Evolutionary conservation across 148 eudicot species (phyloP).

Genomic region (Chenopodium album): DNA sequence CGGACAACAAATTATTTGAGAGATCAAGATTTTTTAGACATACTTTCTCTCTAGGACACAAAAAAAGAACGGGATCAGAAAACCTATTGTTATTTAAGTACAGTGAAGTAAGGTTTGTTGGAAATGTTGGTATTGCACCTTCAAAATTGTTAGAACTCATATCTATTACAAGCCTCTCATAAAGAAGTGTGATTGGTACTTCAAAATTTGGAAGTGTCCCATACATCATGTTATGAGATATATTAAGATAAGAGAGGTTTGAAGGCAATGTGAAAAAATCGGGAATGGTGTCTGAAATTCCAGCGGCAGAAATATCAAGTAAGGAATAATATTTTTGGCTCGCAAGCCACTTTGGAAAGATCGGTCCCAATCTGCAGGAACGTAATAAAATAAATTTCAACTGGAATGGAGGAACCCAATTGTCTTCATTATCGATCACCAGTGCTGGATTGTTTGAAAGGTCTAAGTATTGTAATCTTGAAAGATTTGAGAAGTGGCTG

Average conservation of each 20-base stretch:
- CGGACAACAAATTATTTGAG: constrained; percentile 13
- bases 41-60: no score
- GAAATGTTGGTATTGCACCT: no score
- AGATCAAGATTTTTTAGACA: no score
- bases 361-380: constrained; percentile 12
- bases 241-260: background rate
- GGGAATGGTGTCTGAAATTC: constrained; percentile 12
- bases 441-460: background rate
- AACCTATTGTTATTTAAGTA: no score
- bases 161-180: no score
- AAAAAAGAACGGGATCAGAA: no score
- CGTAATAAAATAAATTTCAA: background rate
- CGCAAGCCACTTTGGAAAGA: constrained; percentile 1
- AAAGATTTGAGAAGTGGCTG: background rate
- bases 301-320: background rate
- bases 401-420: background rate
- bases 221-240: background rate
- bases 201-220: background rate
- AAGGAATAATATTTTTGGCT: background rate
- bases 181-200: background rate
- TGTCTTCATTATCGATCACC: background rate
- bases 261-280: background rate
- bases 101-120: no score
- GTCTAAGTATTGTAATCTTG: constrained; percentile 22
- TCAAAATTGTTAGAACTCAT: no score